Conservation (phyloP, 2,329 filamentous ascomycete genomes). For the Diaporthe eres region DNA sequence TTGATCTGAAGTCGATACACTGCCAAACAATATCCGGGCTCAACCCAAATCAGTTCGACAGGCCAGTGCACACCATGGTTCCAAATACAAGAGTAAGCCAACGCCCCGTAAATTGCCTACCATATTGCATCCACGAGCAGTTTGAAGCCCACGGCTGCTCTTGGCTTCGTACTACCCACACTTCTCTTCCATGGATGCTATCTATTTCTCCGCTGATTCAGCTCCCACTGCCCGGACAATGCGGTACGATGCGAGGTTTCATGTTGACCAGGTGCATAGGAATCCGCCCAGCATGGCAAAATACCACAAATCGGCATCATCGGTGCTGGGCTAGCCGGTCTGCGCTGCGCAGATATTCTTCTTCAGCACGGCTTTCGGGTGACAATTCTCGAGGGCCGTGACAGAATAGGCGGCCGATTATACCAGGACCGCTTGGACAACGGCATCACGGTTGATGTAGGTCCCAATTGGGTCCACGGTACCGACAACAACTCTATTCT, state of each 20-base stretch:
- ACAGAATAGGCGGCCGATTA: slow-evolving; percentile 77
- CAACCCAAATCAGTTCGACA: slow-evolving; percentile 47
- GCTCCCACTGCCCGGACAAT: too few species aligned
- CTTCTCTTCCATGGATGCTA: neutral
- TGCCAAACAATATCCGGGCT: slow-evolving; percentile 53
- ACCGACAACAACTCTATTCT: slow-evolving; percentile 79
- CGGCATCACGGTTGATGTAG: slow-evolving; percentile 68
- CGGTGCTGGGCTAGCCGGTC: slow-evolving; percentile 78
- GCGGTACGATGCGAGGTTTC: neutral
- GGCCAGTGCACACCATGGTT: neutral
- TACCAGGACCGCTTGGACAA: slow-evolving; percentile 65
- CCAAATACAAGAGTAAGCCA: slow-evolving; percentile 29
- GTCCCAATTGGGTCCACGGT: slow-evolving; percentile 87
- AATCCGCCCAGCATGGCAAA: slow-evolving; percentile 42
- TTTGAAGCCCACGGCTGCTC: neutral
- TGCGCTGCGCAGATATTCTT: slow-evolving; percentile 79
- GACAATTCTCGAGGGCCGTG: slow-evolving; percentile 77
- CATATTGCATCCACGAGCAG: neutral
- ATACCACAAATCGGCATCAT: slow-evolving; percentile 75
- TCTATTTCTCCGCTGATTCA: neutral
- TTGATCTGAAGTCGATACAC: slow-evolving; percentile 61
- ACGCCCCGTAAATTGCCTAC: too few species aligned
- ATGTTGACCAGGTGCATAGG: slow-evolving; percentile 43
- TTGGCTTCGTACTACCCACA: neutral
- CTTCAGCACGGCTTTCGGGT: slow-evolving; percentile 75